Base-by-base conservation (phyloP, 1,139 yeast genomes). In the Sugiyamaella grinbergsii region DNA sequence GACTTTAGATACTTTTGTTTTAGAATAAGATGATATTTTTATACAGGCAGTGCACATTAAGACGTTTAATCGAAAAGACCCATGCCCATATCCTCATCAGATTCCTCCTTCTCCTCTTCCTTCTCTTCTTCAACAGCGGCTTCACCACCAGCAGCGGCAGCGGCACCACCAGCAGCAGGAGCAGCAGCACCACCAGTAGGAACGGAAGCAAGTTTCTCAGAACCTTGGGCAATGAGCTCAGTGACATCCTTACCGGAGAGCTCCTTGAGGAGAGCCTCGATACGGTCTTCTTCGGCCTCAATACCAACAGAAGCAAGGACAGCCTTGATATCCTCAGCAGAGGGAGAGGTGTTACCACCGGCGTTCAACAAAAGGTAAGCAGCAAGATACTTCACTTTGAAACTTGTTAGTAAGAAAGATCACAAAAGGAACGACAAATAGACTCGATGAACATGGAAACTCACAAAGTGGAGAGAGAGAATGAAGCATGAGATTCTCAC, bases 181-280 rank as follows among this genome's bases (percentile, higher is more conserved):
- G 88, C 81, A 72, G 91, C 91, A 71, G 96, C 91, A 79, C 93
- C 97, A 76, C 96, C 98, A 73, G 96, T 72, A 78, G 98, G 98
- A 64, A 91, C 96, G 62, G 97, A 81, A 66, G 98, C 91, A 73
- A 93, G 86, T 82, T 93, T 93, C 76, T 83, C 78, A 75, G 87
- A 78, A 81, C 98, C 98, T 78, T 83, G 95, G 71, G 97, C 93
- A 67, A 93, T 85, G 78, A 93, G 85, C 78, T 90, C 96, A 65
- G 80, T 83, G 72, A 86, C 81, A 72, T 81, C 76, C 86, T 93
- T 93, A 77, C 98, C 98, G 77, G 88, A 91, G 69, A 93, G 83
- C 74, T 94, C 95, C 65, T 88, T 76, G 71, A 93, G 79, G 74
- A 93, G 85, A 71, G 86, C 78, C 71, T 82, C 76, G 77, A 93